Conservation (phyloP, 345 rosid genomes). For the Physaria fendleri region DNA sequence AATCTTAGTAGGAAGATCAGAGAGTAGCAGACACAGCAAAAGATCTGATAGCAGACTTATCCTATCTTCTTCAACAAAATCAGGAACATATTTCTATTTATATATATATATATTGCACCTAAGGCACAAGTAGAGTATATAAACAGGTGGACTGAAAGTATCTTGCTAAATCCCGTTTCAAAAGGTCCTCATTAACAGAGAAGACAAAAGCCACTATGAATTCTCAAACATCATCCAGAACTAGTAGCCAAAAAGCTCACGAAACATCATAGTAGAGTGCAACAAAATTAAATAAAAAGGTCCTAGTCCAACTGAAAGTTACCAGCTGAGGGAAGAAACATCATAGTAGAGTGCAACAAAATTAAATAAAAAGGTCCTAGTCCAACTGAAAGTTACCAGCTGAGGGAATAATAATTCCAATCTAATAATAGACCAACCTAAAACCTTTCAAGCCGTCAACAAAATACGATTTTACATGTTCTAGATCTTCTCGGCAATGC, state of each 20-base stretch:
- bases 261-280: not conserved
- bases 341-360: too few species aligned
- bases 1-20: not conserved
- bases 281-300: not conserved
- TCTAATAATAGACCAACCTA: not conserved
- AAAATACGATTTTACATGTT: not conserved
- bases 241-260: not conserved
- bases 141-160: too few species aligned
- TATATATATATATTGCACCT: too few species aligned
- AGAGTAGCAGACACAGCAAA: not conserved
- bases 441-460: not conserved
- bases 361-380: not conserved
- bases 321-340: not conserved
- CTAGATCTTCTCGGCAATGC: slow-evolving; percentile 13
- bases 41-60: not conserved
- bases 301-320: not conserved
- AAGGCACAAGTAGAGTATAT: too few species aligned
- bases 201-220: not conserved
- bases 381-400: not conserved
- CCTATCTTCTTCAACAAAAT: not conserved
- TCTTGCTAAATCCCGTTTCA: too few species aligned
- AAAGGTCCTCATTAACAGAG: too few species aligned
- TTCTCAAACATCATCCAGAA: not conserved
- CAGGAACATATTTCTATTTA: too few species aligned
- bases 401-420: not conserved